Percentiles rank a stretch among this genome's conserved stretches.
Evolutionary conservation across 176 grass and related monocot species (phyloP).

Genomic region (Aegilops tauschii): DNA sequence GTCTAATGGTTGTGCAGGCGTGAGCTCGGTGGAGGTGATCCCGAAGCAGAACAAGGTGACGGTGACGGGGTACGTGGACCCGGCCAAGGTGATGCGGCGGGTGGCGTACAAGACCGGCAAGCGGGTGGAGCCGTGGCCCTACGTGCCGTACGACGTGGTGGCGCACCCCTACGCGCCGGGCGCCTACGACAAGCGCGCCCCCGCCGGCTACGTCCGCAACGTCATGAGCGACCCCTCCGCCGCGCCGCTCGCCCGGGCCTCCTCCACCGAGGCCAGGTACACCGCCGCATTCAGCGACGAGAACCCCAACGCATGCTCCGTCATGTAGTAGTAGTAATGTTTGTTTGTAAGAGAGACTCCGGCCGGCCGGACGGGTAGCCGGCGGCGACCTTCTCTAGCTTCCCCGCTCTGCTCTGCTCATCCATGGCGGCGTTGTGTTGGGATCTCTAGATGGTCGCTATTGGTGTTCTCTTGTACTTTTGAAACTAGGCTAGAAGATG

Average conservation of each 20-base stretch:
- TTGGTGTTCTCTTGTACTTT: too few species aligned
- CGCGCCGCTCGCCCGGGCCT: slow-evolving; percentile 65
- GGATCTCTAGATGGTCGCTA: background rate
- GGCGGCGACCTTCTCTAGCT: too few species aligned
- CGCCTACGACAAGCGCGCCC: slow-evolving; percentile 78
- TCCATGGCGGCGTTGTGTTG: too few species aligned
- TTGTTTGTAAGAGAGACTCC: too few species aligned
- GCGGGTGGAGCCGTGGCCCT: slow-evolving; percentile 79
- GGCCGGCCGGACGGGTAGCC: too few species aligned
- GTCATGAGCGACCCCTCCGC: slow-evolving; percentile 51
- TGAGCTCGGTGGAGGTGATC: slow-evolving; percentile 55
- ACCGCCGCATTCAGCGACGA: slow-evolving; percentile 77
- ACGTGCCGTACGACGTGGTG: slow-evolving; percentile 74
- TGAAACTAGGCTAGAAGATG: too few species aligned
- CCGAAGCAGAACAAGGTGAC: slow-evolving; percentile 79
- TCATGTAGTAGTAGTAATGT: slow-evolving; percentile 40
- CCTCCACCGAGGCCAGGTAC: slow-evolving; percentile 68
- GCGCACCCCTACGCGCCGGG: slow-evolving; percentile 76
- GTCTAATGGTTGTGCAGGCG: slow-evolving; percentile 6
- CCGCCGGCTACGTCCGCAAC: slow-evolving; percentile 70
- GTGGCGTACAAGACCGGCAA: slow-evolving; percentile 71
- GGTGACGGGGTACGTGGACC: slow-evolving; percentile 73
- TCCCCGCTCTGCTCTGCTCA: too few species aligned
- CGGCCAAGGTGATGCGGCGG: slow-evolving; percentile 58
- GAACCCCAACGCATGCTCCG: slow-evolving; percentile 76